Conservation (phyloP, 1,284 basidiomycete species). For the Abortiporus biennis region DNA sequence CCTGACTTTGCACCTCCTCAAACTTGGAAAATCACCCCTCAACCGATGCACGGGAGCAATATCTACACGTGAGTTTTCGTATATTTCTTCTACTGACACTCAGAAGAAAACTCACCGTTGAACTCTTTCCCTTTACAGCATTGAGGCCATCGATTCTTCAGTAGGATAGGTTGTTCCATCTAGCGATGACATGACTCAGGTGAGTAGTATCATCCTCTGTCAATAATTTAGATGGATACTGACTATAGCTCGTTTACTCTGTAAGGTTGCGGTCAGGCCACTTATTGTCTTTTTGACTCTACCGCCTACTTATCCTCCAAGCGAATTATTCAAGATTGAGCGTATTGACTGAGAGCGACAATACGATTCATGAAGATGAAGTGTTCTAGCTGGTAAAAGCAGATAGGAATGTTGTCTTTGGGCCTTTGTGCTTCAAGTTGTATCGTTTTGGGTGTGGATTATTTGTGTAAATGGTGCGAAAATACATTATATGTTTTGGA, state of each 20-base stretch:
- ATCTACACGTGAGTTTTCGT: constrained; percentile 1
- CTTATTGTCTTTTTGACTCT: not conserved
- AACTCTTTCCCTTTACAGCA: not conserved
- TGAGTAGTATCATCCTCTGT: no score
- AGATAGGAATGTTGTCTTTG: no score
- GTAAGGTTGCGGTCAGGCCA: not conserved
- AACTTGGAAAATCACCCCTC: constrained; percentile 1
- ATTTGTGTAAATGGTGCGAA: no score
- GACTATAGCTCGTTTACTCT: not conserved
- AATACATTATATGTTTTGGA: no score
- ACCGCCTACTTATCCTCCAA: not conserved
- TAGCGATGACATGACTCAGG: no score
- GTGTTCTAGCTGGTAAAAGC: no score
- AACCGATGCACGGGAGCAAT: constrained; percentile 3
- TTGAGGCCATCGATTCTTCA: not conserved
- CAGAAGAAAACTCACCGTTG: no score
- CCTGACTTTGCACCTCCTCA: not conserved
- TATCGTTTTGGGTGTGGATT: no score
- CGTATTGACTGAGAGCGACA: no score
- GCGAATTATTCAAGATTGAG: not conserved
- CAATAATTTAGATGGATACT: not conserved
- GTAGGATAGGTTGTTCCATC: not conserved
- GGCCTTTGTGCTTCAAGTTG: no score
- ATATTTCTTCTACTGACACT: no score
- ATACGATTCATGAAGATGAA: no score